Conservation (phyloP, 371 early-diverging fungal species). For the Mucor ambiguus region DNA sequence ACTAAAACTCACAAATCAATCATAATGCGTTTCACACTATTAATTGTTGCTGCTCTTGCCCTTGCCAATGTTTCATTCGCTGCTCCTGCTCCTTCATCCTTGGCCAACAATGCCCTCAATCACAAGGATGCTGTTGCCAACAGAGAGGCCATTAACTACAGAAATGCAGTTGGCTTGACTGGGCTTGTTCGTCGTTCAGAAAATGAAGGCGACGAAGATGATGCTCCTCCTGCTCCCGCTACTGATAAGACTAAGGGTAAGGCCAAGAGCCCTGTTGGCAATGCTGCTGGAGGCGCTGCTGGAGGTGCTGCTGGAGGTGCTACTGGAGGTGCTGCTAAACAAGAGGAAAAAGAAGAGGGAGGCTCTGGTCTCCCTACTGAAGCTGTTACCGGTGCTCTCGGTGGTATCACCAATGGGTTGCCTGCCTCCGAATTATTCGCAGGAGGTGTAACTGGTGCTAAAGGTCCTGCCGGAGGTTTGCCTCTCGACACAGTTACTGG, state of each 20-base stretch:
- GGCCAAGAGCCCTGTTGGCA: background rate
- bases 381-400: background rate
- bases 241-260: background rate
- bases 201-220: background rate
- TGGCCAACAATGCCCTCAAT: background rate
- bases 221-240: background rate
- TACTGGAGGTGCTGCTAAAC: background rate
- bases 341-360: background rate
- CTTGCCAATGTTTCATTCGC: constrained; percentile 1
- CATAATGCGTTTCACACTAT: background rate
- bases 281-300: background rate
- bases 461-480: background rate
- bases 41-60: constrained; percentile 3
- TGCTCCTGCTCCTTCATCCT: background rate
- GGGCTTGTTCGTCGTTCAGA: background rate
- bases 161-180: background rate
- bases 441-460: background rate
- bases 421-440: background rate
- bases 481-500: background rate
- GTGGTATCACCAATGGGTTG: background rate
- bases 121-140: background rate
- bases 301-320: background rate
- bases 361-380: background rate
- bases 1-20: background rate
- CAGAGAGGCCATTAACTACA: background rate